These are phyloP conservation scores for Gloeopeniophorella convolvens DNA, from an alignment of 768 basidiomycete species.

Conservation along the genomic window DNA sequence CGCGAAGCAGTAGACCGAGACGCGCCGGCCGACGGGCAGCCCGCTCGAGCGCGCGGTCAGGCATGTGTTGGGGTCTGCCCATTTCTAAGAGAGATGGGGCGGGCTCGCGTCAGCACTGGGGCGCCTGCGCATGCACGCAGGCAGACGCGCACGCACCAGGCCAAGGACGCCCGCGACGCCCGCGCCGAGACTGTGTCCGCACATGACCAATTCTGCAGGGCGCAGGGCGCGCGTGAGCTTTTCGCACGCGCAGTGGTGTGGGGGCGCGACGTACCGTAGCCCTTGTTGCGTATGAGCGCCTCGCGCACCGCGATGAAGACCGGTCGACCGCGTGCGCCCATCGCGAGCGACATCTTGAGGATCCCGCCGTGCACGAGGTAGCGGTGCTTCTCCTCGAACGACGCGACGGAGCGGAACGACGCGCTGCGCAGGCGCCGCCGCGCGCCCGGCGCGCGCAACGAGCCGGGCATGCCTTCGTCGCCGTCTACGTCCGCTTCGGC, in stretches of 20 bases:
- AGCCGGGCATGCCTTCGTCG: background rate
- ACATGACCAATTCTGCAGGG: slow-evolving; percentile 57
- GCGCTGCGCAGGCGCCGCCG: slow-evolving; percentile 10
- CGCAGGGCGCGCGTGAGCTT: background rate
- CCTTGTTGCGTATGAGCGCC: slow-evolving; percentile 60
- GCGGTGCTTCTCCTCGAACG: slow-evolving; percentile 23
- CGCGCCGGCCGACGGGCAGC: slow-evolving; percentile 56
- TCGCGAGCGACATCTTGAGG: slow-evolving; percentile 68
- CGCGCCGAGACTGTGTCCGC: slow-evolving; percentile 80
- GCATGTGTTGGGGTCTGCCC: slow-evolving; percentile 78
- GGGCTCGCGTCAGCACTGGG: background rate
- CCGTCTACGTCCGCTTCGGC: background rate
- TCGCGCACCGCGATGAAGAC: slow-evolving; percentile 69
- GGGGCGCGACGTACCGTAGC: slow-evolving; percentile 50
- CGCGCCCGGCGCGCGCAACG: background rate
- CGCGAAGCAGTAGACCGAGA: slow-evolving; percentile 73
- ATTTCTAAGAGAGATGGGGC: slow-evolving; percentile 45
- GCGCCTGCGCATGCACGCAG: slow-evolving; percentile 6
- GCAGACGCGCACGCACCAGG: slow-evolving; percentile 40
- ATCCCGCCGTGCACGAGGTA: slow-evolving; percentile 80
- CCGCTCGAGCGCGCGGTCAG: slow-evolving; percentile 62
- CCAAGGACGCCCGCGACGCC: slow-evolving; percentile 73
- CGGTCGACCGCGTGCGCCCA: slow-evolving; percentile 72
- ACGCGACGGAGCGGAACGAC: slow-evolving; percentile 16
- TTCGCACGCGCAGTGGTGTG: no score